Evolutionary conservation across 495 filamentous ascomycete species (phyloP).

Genomic region (Aspergillus baeticus): DNA sequence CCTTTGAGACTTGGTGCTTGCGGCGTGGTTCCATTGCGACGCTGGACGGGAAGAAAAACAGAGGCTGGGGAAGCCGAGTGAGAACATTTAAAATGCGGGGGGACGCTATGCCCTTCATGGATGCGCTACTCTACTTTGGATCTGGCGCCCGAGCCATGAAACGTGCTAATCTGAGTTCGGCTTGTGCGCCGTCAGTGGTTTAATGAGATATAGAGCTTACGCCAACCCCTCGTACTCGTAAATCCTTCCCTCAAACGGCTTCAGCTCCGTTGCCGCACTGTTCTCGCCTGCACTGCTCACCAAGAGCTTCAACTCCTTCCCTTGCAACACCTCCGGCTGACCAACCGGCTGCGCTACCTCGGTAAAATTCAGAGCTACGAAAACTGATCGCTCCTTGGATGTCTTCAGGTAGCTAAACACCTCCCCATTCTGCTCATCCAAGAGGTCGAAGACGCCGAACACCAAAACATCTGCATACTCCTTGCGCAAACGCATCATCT

Average conservation of each 20-base stretch:
- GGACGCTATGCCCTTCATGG: too few relatives aligned
- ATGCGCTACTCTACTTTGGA: too few relatives aligned
- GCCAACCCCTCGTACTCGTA: not conserved
- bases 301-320: constrained; percentile 27
- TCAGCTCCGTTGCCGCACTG: not conserved
- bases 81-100: too few relatives aligned
- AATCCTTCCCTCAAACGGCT: not conserved
- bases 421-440: constrained; percentile 42
- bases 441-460: constrained; percentile 55
- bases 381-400: constrained; percentile 38
- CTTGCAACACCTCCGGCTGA: constrained; percentile 25
- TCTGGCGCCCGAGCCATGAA: too few relatives aligned
- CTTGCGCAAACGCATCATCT: constrained; percentile 52
- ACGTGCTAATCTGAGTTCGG: not conserved
- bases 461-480: constrained; percentile 56
- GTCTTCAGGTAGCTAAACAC: constrained; percentile 47
- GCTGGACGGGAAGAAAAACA: too few relatives aligned
- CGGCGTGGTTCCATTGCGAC: too few relatives aligned
- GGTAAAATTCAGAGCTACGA: constrained; percentile 54
- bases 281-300: constrained; percentile 9
- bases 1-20: not conserved
- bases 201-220: not conserved
- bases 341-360: constrained; percentile 31
- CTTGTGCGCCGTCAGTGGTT: not conserved
- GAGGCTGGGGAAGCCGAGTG: too few relatives aligned